Evolutionary conservation across 192 early-diverging fungal species (phyloP).

Genomic region (Backusella morwellensis): DNA sequence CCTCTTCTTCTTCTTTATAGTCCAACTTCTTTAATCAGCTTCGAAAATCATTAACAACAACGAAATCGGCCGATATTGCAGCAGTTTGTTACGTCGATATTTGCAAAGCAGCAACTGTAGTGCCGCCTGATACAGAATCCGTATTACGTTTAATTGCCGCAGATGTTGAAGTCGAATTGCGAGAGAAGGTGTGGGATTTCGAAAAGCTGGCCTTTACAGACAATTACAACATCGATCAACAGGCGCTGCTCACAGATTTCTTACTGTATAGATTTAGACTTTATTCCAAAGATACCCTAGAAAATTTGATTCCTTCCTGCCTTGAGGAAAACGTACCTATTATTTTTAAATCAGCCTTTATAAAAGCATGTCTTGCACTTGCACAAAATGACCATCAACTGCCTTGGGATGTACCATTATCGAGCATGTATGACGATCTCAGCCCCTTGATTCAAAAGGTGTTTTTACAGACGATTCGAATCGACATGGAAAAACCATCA

Average conservation of each 20-base stretch:
- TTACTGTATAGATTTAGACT: slow-evolving; percentile 69
- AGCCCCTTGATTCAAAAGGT: slow-evolving; percentile 56
- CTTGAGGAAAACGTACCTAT: slow-evolving; percentile 65
- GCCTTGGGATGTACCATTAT: slow-evolving; percentile 64
- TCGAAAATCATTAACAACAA: slow-evolving; percentile 46
- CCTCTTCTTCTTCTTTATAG: slow-evolving; percentile 12
- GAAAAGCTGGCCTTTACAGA: background rate
- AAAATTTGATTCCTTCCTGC: slow-evolving; percentile 63
- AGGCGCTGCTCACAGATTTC: slow-evolving; percentile 61
- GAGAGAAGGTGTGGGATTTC: slow-evolving; percentile 40
- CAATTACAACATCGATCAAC: slow-evolving; percentile 64
- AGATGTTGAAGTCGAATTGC: slow-evolving; percentile 68
- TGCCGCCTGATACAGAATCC: slow-evolving; percentile 56
- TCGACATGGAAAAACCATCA: slow-evolving; percentile 31
- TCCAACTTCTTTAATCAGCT: slow-evolving; percentile 51
- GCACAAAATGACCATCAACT: slow-evolving; percentile 58
- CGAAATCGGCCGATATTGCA: slow-evolving; percentile 58
- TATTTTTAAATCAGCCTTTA: slow-evolving; percentile 73
- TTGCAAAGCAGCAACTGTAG: slow-evolving; percentile 64
- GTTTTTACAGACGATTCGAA: slow-evolving; percentile 49
- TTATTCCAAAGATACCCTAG: slow-evolving; percentile 68
- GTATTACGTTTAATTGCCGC: slow-evolving; percentile 58
- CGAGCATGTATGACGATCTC: slow-evolving; percentile 51
- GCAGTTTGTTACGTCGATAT: slow-evolving; percentile 72
- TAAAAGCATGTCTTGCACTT: slow-evolving; percentile 67